These are phyloP conservation scores for Pisolithus albus DNA, from an alignment of 768 basidiomycete genomes.

Conservation along the genomic window DNA sequence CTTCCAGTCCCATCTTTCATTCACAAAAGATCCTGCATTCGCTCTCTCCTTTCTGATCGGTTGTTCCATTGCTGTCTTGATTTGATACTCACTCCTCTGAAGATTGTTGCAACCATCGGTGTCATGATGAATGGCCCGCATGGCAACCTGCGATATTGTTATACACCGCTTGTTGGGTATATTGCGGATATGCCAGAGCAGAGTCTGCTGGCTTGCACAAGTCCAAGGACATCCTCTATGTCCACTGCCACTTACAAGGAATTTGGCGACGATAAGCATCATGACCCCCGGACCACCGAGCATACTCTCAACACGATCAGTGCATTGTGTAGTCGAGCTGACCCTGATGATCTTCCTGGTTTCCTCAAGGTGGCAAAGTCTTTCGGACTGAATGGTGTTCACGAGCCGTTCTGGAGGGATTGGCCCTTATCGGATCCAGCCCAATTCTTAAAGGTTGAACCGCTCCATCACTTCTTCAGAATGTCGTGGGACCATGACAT, in stretches of 20 bases:
- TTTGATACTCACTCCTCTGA: slow-evolving; percentile 11
- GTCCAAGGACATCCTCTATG: slow-evolving; percentile 24
- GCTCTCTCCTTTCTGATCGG: slow-evolving; percentile 9
- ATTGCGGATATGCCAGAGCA: slow-evolving; percentile 15
- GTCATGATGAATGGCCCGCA: slow-evolving; percentile 17
- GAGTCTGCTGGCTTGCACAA: not conserved
- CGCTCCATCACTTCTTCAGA: slow-evolving; percentile 35
- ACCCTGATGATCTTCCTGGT: slow-evolving; percentile 1
- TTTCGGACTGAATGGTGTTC: slow-evolving; percentile 4
- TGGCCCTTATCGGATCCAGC: slow-evolving; percentile 30
- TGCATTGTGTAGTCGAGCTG: not conserved
- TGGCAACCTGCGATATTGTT: slow-evolving; percentile 11
- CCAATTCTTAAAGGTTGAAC: slow-evolving; percentile 30
- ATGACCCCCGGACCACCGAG: slow-evolving; percentile 18
- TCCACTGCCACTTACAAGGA: slow-evolving; percentile 24
- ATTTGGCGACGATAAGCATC: slow-evolving; percentile 25
- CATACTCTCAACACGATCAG: slow-evolving; percentile 18
- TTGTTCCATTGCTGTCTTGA: slow-evolving; percentile 17
- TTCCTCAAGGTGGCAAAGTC: slow-evolving; percentile 3
- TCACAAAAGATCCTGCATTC: slow-evolving; percentile 7
- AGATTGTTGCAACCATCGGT: slow-evolving; percentile 11
- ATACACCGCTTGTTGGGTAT: slow-evolving; percentile 21
- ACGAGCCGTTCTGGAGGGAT: slow-evolving; percentile 30
- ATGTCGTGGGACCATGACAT: slow-evolving; percentile 34
- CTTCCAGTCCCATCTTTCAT: slow-evolving; percentile 18